phyloP scores from a whole-genome alignment of 2,329 filamentous ascomycete species.

The Penicillium sp. region DNA sequence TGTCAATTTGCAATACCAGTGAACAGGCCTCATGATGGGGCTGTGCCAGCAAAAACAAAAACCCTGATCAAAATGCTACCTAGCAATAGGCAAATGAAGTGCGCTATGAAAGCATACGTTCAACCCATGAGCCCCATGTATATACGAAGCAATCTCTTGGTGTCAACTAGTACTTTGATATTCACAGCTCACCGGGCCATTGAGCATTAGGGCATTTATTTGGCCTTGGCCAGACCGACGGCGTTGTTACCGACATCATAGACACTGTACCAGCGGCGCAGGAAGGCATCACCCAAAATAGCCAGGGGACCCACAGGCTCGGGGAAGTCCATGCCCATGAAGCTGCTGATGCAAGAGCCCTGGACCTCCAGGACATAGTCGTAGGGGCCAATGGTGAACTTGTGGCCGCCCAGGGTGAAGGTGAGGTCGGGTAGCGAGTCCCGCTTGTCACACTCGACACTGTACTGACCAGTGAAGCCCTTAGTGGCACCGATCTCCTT shows the following conservation, averaged over 20 bases:
- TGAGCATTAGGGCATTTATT: conserved; percentile 42
- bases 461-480: conserved; percentile 93
- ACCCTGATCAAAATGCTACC: conserved; percentile 6
- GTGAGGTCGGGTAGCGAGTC: conserved; percentile 78
- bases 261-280: conserved; percentile 65
- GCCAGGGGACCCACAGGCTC: conserved; percentile 82
- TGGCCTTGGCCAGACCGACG: conserved; percentile 81
- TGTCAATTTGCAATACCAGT: conserved; percentile 10
- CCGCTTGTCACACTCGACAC: conserved; percentile 77
- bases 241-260: conserved; percentile 86
- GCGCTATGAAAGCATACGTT: conserved; percentile 8
- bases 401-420: conserved; percentile 80
- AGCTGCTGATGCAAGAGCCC: conserved; percentile 91
- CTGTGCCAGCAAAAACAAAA: conserved; percentile 8
- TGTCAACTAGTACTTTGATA: conserved; percentile 8
- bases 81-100: conserved; percentile 10
- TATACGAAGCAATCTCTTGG: conserved; percentile 14
- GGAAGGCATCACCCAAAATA: conserved; percentile 67
- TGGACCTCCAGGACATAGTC: conserved; percentile 96
- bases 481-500: conserved; percentile 97
- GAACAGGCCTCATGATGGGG: conserved; percentile 2
- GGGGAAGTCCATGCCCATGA: conserved; percentile 91
- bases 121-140: conserved; percentile 12
- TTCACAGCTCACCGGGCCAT: conserved; percentile 8
- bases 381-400: conserved; percentile 79